Percentiles rank a stretch among this genome's conserved stretches.
Conservation (phyloP, 2,329 filamentous ascomycete species). For the Chrysosphaeria jannelii region DNA sequence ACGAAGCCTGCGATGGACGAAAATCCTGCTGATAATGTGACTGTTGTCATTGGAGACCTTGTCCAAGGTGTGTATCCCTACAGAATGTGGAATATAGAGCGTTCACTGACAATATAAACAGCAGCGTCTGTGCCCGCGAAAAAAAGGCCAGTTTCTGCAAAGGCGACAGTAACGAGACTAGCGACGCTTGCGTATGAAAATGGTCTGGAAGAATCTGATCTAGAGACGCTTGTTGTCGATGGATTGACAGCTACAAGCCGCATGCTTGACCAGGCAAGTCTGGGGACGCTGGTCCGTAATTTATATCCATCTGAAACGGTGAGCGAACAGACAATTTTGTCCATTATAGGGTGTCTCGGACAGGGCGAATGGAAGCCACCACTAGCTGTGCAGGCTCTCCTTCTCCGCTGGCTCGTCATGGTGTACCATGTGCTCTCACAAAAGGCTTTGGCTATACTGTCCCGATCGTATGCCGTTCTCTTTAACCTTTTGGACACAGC, state of each 20-base stretch:
- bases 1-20: too few species aligned
- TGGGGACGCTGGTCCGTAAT: conserved; percentile 36
- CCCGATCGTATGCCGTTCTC: conserved; percentile 41
- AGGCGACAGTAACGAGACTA: conserved; percentile 31
- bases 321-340: conserved; percentile 26
- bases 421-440: conserved; percentile 31
- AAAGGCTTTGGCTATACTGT: conserved; percentile 29
- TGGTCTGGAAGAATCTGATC: conserved; percentile 29
- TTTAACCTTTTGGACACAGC: conserved; percentile 65
- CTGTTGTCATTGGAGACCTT: conserved; percentile 4
- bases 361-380: conserved; percentile 49
- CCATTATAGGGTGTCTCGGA: conserved; percentile 42
- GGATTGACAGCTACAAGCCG: conserved; percentile 24
- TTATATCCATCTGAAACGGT: conserved; percentile 35
- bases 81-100: not conserved
- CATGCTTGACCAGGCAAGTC: conserved; percentile 46
- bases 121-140: conserved; percentile 32
- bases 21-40: conserved; percentile 3
- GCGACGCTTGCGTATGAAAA: conserved; percentile 31
- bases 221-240: conserved; percentile 34
- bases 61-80: conserved; percentile 3
- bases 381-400: conserved; percentile 33
- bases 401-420: conserved; percentile 54
- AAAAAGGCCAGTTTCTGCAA: conserved; percentile 29
- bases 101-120: conserved; percentile 7